Percentiles rank a stretch among this genome's conserved stretches.
phyloP scores from a whole-genome alignment of 108 stramenopile species.

The Bacterosira constricta region DNA sequence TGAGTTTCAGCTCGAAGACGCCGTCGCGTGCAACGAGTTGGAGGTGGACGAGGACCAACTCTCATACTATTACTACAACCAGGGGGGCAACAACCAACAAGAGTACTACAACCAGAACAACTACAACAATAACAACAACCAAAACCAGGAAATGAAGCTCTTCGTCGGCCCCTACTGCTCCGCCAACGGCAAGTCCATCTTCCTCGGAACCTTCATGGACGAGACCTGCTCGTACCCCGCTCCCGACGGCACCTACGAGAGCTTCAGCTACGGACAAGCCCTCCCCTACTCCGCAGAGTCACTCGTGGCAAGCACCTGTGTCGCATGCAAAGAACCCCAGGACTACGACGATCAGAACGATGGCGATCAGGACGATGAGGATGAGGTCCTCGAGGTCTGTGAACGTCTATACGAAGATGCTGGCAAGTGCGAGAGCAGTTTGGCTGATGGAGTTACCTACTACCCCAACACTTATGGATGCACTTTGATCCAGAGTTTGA shows the following conservation, averaged over 20 bases:
- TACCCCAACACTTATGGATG: conserved; percentile 71
- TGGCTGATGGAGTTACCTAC: conserved; percentile 46
- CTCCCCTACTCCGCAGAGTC: conserved; percentile 67
- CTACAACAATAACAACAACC: conserved; percentile 47
- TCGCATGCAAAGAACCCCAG: conserved; percentile 61
- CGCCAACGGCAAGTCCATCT: conserved; percentile 65
- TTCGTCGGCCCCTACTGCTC: conserved; percentile 81
- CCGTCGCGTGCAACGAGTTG: conserved; percentile 34
- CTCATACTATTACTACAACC: conserved; percentile 26
- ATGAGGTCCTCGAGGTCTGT: conserved; percentile 67
- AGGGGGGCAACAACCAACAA: neutral
- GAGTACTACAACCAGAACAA: conserved; percentile 50
- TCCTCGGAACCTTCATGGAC: conserved; percentile 79
- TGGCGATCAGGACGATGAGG: conserved; percentile 39
- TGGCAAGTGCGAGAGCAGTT: conserved; percentile 75
- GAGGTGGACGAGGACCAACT: conserved; percentile 28
- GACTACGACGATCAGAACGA: conserved; percentile 51
- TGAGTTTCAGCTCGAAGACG: conserved; percentile 30
- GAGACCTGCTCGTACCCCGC: conserved; percentile 65
- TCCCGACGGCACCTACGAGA: conserved; percentile 55
- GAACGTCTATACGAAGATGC: conserved; percentile 56
- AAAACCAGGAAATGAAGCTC: conserved; percentile 48
- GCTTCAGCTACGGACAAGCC: conserved; percentile 55
- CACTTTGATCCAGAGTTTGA: conserved; percentile 62
- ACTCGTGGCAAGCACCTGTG: conserved; percentile 63